phyloP scores from a whole-genome alignment of 2,329 filamentous ascomycete genomes.

The Drechslerella dactyloides region DNA sequence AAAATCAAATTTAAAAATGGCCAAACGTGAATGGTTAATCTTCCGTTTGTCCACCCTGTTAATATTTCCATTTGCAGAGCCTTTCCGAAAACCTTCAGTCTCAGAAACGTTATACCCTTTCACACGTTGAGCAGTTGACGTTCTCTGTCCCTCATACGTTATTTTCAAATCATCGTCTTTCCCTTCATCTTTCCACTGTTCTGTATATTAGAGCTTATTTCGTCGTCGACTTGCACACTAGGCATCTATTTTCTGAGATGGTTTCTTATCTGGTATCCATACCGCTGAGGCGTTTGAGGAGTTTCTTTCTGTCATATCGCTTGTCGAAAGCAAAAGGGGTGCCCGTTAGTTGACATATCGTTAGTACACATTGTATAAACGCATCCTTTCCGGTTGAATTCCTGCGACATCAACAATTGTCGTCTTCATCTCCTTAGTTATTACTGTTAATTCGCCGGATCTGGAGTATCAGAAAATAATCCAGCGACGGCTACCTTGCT shows the following conservation, averaged over 20 bases:
- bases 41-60: not conserved
- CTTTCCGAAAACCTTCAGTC: slow-evolving; percentile 13
- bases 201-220: slow-evolving; percentile 43
- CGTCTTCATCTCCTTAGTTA: not conserved
- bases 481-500: not conserved
- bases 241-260: slow-evolving; percentile 9
- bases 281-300: slow-evolving; percentile 27
- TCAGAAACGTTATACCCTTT: slow-evolving; percentile 26
- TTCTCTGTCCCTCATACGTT: slow-evolving; percentile 3
- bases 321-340: not conserved
- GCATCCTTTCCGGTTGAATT: not conserved
- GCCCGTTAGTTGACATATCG: not conserved
- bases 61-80: slow-evolving; percentile 2
- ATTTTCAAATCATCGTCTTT: slow-evolving; percentile 1
- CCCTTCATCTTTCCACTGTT: slow-evolving; percentile 8
- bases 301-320: slow-evolving; percentile 9
- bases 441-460: not conserved
- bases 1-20: slow-evolving; percentile 48
- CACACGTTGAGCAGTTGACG: slow-evolving; percentile 2
- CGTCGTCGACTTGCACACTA: not conserved
- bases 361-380: slow-evolving; percentile 14
- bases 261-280: slow-evolving; percentile 1
- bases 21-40: slow-evolving; percentile 7
- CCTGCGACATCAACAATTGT: not conserved
- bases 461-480: not conserved